These are phyloP conservation scores for Syzygium jambos DNA, from an alignment of 345 rosid species.

Conservation along the genomic window DNA sequence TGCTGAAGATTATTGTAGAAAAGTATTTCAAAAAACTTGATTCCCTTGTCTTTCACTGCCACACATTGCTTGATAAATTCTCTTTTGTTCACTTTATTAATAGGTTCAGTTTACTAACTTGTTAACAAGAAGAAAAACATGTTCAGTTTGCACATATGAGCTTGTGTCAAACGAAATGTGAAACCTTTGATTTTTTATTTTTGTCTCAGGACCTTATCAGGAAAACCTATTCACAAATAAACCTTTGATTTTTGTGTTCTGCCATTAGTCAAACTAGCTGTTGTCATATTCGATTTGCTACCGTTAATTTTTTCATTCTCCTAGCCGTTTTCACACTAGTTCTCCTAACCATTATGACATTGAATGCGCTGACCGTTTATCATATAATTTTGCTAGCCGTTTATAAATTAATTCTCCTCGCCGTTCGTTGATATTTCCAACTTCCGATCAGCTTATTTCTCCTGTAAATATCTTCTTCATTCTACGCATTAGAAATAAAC, in stretches of 20 bases:
- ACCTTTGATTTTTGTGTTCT: background rate
- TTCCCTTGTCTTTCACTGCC: no score
- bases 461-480: background rate
- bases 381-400: background rate
- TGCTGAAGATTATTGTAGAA: background rate
- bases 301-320: background rate
- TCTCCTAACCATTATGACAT: background rate
- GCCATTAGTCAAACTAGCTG: background rate
- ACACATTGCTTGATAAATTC: no score
- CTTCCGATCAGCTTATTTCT: background rate
- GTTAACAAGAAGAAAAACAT: no score
- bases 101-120: no score
- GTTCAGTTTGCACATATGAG: no score
- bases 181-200: no score
- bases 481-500: background rate
- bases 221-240: no score
- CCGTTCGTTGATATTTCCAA: no score
- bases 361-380: background rate
- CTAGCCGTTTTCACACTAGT: background rate
- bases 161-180: no score
- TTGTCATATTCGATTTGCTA: background rate
- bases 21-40: no score
- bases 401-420: background rate
- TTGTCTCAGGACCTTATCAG: no score
- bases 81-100: no score